Evolutionary conservation across 192 early-diverging fungal genomes (phyloP), one percentile per base, ranked within the genome.

Genomic region (Entomortierella beljakovae): DNA sequence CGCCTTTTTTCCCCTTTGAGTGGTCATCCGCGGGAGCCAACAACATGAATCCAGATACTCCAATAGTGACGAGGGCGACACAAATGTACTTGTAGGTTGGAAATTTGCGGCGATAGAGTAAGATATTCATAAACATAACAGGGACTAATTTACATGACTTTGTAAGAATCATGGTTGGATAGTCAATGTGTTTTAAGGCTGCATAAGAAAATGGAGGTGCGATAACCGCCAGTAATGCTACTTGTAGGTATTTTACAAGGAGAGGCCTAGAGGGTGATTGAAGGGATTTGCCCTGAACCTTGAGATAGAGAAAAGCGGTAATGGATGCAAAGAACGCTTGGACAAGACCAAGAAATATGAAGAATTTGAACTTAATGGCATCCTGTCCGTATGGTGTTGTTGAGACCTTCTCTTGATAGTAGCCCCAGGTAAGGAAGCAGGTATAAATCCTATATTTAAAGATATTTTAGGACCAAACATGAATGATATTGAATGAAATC

Each of bases 101-200:
- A 71, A 94, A 98, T 28, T 88, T 89, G 48, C 92, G 88, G 28
- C 94, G 90, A 80, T 99, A 98, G 40, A 99, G 85, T 29, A 99
- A 49, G 59, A 94, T 91, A 81, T 95, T 96, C 98, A 99, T 99
- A 50, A 96, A 55, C 85, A 99, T 88, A 18, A 99, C 96, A 6
- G 98, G 98, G 22, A 99, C 89, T 57, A 99, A 89, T 70, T 98
- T 98, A 85, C 96, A 97, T 29, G 96, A 96, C 75, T 98, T 97
- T 37, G 96, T 96, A 29, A 99, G 83, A 43, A 98, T 97, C 89
- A 98, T 90, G 11, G 98, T 98, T 31, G 96, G 97, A 80, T 98
- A 99, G 83, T 99, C 96, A 64, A 99, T 94, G 76, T 98, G 94
- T 42, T 91, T 90, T 46, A 99, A 83, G 37, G 96, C 88, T 32